Evolutionary conservation across 2,329 filamentous ascomycete species (phyloP), one percentile per base, ranked within the genome.

Genomic region (Aspergillus nomiae): DNA sequence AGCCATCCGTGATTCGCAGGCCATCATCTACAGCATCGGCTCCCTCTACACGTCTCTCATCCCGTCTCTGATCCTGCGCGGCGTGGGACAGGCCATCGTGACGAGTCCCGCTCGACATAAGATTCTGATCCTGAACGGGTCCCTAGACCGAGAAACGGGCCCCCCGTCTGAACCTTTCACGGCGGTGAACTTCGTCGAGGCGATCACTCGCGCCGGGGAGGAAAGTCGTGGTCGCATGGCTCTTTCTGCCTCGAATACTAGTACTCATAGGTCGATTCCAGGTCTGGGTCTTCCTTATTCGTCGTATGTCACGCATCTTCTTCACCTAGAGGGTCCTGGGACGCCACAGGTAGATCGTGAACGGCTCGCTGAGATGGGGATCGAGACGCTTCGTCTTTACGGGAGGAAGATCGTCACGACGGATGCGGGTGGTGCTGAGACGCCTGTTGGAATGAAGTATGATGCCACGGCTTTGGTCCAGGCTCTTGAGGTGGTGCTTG

Each of bases 21-120:
- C 88, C 1, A 84, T 97, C 10, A 87, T 98, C 53, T 98, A 97
- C 80, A 94, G 91, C 76, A 96, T 98, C 63, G 95, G 95, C n/a
- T 94, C 90, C 1, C 82, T 98, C 0, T 98, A 96, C 77, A 98
- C 94, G 0, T 94, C 91, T 6, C 87, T 98, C 38, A 85, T 97
- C 1, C 94, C 94, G 0, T 93, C 89, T 19, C 81, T 98, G 1
- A 86, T 98, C 6, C 84, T 97, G 8, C 85, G 88, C 28, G 91
- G 90, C 4, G 88, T 96, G 0, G 92, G 92, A 0, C 83, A 87
- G 24, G 87, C 88, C 0, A 82, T 92, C 26, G 79, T 84, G 1
- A 77, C 79, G 16, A 82, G 78, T 30, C 78, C 82, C 0, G 71
- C 82, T 1, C 81, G 86, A 9, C 86, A 89, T 71, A 96, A 95